Base-by-base conservation (phyloP, 2,329 filamentous ascomycete genomes). In the Microdochium nivale region DNA sequence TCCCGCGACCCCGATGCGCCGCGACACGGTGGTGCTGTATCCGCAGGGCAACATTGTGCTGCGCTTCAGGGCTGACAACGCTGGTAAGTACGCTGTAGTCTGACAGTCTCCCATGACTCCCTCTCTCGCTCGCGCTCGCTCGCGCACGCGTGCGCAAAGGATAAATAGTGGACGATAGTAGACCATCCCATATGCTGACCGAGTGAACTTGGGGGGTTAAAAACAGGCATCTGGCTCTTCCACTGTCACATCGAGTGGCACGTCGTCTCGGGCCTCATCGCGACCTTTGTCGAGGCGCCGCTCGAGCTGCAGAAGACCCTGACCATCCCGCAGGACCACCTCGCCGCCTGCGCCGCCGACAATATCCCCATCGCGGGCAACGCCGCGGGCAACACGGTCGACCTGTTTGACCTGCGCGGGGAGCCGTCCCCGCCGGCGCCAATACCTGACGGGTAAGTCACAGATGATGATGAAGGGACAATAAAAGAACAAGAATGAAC, bases 201-300 rank as follows among this genome's bases (percentile, higher is more conserved):
- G n/a, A n/a, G n/a, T n/a, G n/a, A n/a, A n/a, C n/a, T n/a, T n/a
- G n/a, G n/a, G n/a, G n/a, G n/a, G n/a, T n/a, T 11, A 30, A 40
- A 0, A 88, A 89, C 59, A 84, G 84, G 83, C 59, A 72, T 87
- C 24, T 87, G 83, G 83, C 66, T 87, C 3, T 87, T 90, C 70
- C 87, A 90, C 67, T 91, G 87, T 67, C 88, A 92, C 64, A 85
- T 91, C 50, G 86, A 88, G 62, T 92, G 86, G 86, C 86, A 90
- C 62, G 73, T 88, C 53, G 69, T 77, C 1, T 81, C 81, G 2
- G 86, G 86, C n/a, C 73, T 89, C 2, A 72, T 81, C 2, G 78
- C 82, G 24, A 83, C 81, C 1, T 78, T 88, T 56, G 66, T 87
- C 54, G 84, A 86, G 65, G 78, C 80, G 0, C 84, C 83, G 0